phyloP scores from a whole-genome alignment of 2,329 filamentous ascomycete species.

The Claviceps sp. region DNA sequence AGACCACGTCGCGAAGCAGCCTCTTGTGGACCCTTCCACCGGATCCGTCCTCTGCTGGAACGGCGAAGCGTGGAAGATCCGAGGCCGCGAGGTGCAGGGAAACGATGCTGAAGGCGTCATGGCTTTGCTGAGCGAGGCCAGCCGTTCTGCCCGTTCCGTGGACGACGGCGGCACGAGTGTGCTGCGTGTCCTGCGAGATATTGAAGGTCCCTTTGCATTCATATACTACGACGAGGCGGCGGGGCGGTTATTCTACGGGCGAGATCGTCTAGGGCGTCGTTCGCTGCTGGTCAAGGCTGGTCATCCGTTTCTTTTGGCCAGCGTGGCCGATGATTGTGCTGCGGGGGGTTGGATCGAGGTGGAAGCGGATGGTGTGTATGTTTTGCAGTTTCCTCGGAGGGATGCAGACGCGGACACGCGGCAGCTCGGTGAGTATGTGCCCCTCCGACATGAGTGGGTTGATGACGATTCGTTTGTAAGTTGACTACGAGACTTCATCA shows the following conservation, averaged over 20 bases:
- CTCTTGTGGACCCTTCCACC: slow-evolving; percentile 43
- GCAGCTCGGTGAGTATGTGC: slow-evolving; percentile 5
- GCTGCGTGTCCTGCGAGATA: slow-evolving; percentile 40
- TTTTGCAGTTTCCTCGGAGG: slow-evolving; percentile 37
- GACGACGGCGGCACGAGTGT: slow-evolving; percentile 19
- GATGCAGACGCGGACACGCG: neutral
- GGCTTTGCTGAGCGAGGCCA: slow-evolving; percentile 37
- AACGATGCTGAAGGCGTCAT: slow-evolving; percentile 72
- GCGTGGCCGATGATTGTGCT: slow-evolving; percentile 43
- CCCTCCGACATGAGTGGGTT: slow-evolving; percentile 18
- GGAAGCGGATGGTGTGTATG: slow-evolving; percentile 70
- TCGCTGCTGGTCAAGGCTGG: slow-evolving; percentile 55
- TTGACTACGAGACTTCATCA: slow-evolving; percentile 6
- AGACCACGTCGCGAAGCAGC: slow-evolving; percentile 55
- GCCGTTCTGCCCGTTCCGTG: slow-evolving; percentile 8
- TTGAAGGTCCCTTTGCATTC: slow-evolving; percentile 82
- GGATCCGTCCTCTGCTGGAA: slow-evolving; percentile 85
- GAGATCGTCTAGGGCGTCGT: slow-evolving; percentile 76
- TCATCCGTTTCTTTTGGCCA: slow-evolving; percentile 50
- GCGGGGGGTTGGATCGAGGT: slow-evolving; percentile 59
- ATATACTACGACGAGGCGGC: slow-evolving; percentile 59
- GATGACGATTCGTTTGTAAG: slow-evolving; percentile 32
- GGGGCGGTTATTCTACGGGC: slow-evolving; percentile 60
- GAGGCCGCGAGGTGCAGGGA: slow-evolving; percentile 40
- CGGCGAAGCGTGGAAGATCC: slow-evolving; percentile 81